Evolutionary conservation across 2,329 filamentous ascomycete genomes (phyloP).

Genomic region (Phaeomoniella chlamydospora): DNA sequence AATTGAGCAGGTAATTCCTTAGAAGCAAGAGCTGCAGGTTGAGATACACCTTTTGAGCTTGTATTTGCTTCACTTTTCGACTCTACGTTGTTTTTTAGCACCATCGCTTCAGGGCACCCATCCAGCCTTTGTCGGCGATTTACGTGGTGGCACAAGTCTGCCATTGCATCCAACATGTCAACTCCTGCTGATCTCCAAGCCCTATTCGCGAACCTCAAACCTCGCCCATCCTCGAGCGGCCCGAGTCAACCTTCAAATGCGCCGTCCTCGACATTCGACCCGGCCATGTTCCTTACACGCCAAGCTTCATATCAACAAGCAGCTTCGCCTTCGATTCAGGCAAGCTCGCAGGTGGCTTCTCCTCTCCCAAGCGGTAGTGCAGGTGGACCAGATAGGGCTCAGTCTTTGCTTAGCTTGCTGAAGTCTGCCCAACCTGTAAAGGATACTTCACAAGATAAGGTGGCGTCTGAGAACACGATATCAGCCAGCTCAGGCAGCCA

Average conservation of each 20-base stretch:
- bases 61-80: neutral
- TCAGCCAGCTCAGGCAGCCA: constrained; percentile 13
- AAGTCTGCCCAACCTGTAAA: constrained; percentile 42
- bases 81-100: no score
- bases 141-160: no score
- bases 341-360: constrained; percentile 1
- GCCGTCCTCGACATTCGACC: constrained; percentile 5
- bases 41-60: neutral
- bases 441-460: constrained; percentile 1
- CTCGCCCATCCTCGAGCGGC: constrained; percentile 19
- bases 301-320: neutral
- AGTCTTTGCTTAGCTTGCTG: constrained; percentile 48
- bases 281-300: neutral
- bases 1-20: no score
- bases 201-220: constrained; percentile 29
- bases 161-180: no score
- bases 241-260: constrained; percentile 18
- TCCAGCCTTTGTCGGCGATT: no score
- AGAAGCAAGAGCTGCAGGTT: neutral
- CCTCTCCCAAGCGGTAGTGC: constrained; percentile 5
- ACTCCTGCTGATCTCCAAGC: constrained; percentile 30
- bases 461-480: constrained; percentile 1
- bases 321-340: neutral
- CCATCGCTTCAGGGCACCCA: no score
- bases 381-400: constrained; percentile 28